Evolutionary conservation across 345 rosid species (phyloP).

Genomic region (Mangifera indica): DNA sequence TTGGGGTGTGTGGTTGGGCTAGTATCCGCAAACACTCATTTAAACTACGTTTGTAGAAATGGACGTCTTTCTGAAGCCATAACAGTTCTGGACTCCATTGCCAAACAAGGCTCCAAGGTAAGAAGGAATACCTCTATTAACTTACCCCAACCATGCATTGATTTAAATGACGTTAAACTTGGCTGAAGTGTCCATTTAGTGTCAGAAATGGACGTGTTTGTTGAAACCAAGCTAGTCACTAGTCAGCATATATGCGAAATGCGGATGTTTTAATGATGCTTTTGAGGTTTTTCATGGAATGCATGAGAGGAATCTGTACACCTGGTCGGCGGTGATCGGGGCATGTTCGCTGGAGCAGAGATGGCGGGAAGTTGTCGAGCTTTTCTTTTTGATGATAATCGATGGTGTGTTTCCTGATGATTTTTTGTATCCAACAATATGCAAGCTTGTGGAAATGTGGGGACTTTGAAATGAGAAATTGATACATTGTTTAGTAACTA

Average conservation of each 20-base stretch:
- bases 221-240: slow-evolving; percentile 70
- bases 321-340: slow-evolving; percentile 95
- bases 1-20: too few species aligned
- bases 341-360: slow-evolving; percentile 60
- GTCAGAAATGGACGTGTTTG: slow-evolving; percentile 36
- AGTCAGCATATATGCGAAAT: slow-evolving; percentile 80
- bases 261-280: slow-evolving; percentile 64
- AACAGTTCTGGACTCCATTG: slow-evolving; percentile 49
- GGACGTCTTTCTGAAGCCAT: slow-evolving; percentile 65
- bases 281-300: slow-evolving; percentile 66
- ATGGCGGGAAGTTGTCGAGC: slow-evolving; percentile 64
- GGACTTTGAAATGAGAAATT: slow-evolving; percentile 48
- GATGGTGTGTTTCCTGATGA: slow-evolving; percentile 72
- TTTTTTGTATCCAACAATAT: slow-evolving; percentile 77
- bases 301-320: slow-evolving; percentile 57
- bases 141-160: slow-evolving; percentile 64
- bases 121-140: slow-evolving; percentile 48
- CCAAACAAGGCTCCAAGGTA: slow-evolving; percentile 52
- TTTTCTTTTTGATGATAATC: slow-evolving; percentile 63
- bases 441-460: slow-evolving; percentile 80
- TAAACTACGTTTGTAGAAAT: slow-evolving; percentile 47
- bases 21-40: slow-evolving; percentile 36
- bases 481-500: slow-evolving; percentile 61
- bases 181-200: slow-evolving; percentile 54
- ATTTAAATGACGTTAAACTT: slow-evolving; percentile 49